These are phyloP conservation scores for Barbatosphaeria neglecta DNA, from an alignment of 495 filamentous ascomycete genomes.

Conservation along the genomic window DNA sequence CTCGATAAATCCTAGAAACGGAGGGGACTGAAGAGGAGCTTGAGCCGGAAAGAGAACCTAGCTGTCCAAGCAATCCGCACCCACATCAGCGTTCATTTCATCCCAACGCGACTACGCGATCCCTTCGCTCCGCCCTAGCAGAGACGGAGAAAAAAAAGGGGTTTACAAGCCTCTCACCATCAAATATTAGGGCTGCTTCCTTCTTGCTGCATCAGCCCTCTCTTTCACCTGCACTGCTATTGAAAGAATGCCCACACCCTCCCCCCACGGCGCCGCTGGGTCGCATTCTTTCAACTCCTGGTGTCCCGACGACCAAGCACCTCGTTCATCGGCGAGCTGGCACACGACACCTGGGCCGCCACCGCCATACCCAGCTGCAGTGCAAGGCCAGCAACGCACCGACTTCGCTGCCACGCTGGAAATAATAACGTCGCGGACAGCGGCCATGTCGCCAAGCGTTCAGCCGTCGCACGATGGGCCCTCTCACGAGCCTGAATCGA, in stretches of 20 bases:
- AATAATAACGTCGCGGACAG: constrained; percentile 15
- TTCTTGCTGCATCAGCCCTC: too few relatives aligned
- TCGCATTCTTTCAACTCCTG: constrained; percentile 17
- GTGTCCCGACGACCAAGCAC: constrained; percentile 21
- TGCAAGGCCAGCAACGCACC: constrained; percentile 9
- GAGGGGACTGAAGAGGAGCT: too few relatives aligned
- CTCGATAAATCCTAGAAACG: too few relatives aligned
- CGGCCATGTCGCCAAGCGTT: constrained; percentile 24
- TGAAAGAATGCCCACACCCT: constrained; percentile 39
- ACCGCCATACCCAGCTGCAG: constrained; percentile 2
- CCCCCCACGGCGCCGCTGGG: background rate
- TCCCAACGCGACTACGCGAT: too few relatives aligned
- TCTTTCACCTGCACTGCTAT: too few relatives aligned
- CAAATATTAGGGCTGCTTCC: too few relatives aligned
- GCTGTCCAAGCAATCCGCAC: too few relatives aligned
- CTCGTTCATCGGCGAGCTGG: constrained; percentile 11
- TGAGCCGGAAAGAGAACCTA: too few relatives aligned
- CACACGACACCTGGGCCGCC: background rate
- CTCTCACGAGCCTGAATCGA: constrained; percentile 5
- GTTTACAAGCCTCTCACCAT: too few relatives aligned
- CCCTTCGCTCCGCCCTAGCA: too few relatives aligned
- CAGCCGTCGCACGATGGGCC: constrained; percentile 2
- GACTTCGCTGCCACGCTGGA: constrained; percentile 11
- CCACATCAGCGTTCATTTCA: too few relatives aligned
- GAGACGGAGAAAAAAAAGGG: too few relatives aligned